Evolutionary conservation across 108 stramenopile genomes (phyloP).

Genomic region (Pseudonitzschia multiseries): DNA sequence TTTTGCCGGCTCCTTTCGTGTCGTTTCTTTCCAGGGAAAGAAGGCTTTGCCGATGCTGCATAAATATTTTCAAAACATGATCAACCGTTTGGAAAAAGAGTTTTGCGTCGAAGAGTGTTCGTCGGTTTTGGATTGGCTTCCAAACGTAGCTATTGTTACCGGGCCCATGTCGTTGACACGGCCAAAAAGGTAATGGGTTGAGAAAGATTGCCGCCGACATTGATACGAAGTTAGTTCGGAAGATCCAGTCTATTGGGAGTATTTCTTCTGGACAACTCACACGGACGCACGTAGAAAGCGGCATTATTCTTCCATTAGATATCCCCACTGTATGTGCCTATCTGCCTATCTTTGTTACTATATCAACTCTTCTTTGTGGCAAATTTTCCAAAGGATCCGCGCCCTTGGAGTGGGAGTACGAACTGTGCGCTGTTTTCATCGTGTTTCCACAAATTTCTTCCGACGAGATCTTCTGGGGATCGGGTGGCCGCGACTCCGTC

Average conservation of each 20-base stretch:
- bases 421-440: not conserved
- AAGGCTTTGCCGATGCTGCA: constrained; percentile 31
- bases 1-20: not conserved
- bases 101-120: constrained; percentile 14
- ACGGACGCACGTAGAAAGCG: not conserved
- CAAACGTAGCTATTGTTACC: constrained; percentile 49
- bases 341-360: not conserved
- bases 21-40: constrained; percentile 2
- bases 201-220: not conserved
- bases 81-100: constrained; percentile 22
- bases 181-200: not conserved
- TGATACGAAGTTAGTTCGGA: not conserved
- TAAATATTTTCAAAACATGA: constrained; percentile 35
- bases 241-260: not conserved
- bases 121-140: constrained; percentile 37
- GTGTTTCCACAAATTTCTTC: constrained; percentile 31
- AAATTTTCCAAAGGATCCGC: constrained; percentile 40
- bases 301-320: not conserved
- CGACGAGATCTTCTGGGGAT: constrained; percentile 61
- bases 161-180: constrained; percentile 40
- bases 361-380: constrained; percentile 24
- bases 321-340: not conserved
- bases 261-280: not conserved
- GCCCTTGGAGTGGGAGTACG: constrained; percentile 22
- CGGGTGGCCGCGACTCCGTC: constrained; percentile 66